Evolutionary conservation across 208 protist genomes (phyloP).

Genomic region (Tritrichomonas musculus): DNA sequence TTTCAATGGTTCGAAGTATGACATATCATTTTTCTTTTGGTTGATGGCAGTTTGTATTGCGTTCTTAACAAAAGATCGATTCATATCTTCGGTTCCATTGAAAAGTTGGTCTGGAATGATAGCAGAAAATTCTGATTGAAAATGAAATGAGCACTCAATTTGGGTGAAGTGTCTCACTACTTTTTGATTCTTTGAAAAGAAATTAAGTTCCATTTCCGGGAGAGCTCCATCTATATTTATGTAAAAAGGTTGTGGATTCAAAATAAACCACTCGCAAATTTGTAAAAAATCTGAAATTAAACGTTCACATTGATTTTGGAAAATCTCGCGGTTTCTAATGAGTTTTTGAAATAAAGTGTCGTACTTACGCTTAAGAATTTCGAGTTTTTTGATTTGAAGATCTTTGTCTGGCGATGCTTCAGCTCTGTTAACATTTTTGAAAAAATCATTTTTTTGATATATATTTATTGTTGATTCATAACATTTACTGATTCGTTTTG

Average conservation of each 20-base stretch:
- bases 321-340: too few species aligned
- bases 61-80: not conserved
- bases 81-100: not conserved
- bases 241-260: not conserved
- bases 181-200: not conserved
- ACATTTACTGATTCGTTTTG: too few species aligned
- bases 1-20: not conserved
- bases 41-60: not conserved
- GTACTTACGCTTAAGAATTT: too few species aligned
- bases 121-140: not conserved
- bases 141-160: not conserved
- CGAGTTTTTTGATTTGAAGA: too few species aligned
- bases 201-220: not conserved
- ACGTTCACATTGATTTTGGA: too few species aligned
- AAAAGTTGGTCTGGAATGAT: not conserved
- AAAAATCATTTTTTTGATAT: too few species aligned
- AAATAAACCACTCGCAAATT: not conserved
- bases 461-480: too few species aligned
- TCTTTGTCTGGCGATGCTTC: too few species aligned
- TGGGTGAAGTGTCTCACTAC: not conserved
- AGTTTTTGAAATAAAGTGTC: too few species aligned
- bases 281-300: not conserved
- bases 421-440: too few species aligned
- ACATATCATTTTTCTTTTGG: not conserved
- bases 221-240: not conserved